Evolutionary conservation across 2,329 filamentous ascomycete species (phyloP).

Genomic region (Fusarium duplospermum): DNA sequence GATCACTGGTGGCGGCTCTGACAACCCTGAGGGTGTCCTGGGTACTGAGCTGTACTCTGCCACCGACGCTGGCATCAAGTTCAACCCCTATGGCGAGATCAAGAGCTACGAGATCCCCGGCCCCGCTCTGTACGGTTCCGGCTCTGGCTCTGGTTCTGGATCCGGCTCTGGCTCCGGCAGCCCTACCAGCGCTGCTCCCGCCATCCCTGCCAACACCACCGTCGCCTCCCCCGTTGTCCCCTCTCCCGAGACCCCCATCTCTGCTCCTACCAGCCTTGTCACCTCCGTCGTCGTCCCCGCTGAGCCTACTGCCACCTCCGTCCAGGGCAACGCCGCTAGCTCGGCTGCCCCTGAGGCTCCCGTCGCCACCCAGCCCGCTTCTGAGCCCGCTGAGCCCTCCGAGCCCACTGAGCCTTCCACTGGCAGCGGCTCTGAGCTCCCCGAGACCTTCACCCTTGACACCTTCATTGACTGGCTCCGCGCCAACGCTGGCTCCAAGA

Average conservation of each 20-base stretch:
- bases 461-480: constrained; percentile 39
- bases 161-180: constrained; percentile 17
- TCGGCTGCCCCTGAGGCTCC: constrained; percentile 1
- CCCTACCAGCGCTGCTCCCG: constrained; percentile 14
- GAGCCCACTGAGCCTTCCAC: background rate
- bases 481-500: constrained; percentile 14
- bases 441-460: constrained; percentile 40
- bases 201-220: constrained; percentile 13
- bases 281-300: constrained; percentile 18
- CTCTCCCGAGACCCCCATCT: constrained; percentile 13
- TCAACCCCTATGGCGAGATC: constrained; percentile 46
- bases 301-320: constrained; percentile 8
- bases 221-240: constrained; percentile 5
- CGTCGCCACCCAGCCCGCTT: constrained; percentile 1
- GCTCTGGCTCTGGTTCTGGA: constrained; percentile 28
- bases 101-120: constrained; percentile 45
- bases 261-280: constrained; percentile 14
- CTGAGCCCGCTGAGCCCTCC: background rate
- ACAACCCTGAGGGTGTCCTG: constrained; percentile 46
- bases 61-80: constrained; percentile 50
- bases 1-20: constrained; percentile 56
- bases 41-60: constrained; percentile 54
- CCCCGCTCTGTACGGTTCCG: constrained; percentile 43
- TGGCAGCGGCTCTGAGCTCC: constrained; percentile 20
- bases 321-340: background rate